These are phyloP conservation scores for Harringtonia aguacate DNA, from an alignment of 2,329 filamentous ascomycete genomes.

Conservation along the genomic window DNA sequence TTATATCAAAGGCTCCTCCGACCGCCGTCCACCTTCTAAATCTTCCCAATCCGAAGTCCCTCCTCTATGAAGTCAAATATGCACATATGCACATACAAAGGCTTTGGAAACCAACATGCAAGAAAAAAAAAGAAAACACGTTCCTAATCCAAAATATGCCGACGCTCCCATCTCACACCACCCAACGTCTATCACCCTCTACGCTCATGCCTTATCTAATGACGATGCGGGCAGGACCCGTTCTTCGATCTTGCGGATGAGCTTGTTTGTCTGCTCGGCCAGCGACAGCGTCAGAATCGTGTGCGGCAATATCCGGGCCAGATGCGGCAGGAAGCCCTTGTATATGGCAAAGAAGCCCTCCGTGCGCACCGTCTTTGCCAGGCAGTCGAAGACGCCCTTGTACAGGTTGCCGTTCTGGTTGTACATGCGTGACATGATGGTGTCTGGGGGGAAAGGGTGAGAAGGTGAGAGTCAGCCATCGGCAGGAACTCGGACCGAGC, in stretches of 20 bases:
- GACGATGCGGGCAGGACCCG: conserved; percentile 35
- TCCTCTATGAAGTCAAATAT: no score
- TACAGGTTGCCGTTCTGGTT: conserved; percentile 99
- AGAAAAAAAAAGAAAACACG: no score
- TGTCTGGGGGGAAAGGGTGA: conserved; percentile 53
- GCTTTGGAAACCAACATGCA: no score
- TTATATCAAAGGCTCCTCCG: not conserved
- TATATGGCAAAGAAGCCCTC: conserved; percentile 91
- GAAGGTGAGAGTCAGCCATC: no score
- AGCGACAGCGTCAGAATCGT: conserved; percentile 88
- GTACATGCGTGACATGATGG: conserved; percentile 97
- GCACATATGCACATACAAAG: no score
- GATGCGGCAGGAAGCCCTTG: conserved; percentile 93
- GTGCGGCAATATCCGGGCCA: conserved; percentile 89
- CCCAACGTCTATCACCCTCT: not conserved
- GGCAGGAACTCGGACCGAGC: no score
- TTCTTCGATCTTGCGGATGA: conserved; percentile 68
- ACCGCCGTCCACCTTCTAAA: not conserved
- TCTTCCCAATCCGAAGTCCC: no score
- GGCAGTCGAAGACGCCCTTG: conserved; percentile 81
- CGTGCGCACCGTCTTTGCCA: conserved; percentile 80
- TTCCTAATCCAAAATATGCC: no score
- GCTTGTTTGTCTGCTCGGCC: conserved; percentile 94
- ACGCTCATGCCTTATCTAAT: conserved; percentile 13
- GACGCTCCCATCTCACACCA: not conserved